phyloP scores from a whole-genome alignment of 2,329 filamentous ascomycete genomes.

The Penicillium concentricum region DNA sequence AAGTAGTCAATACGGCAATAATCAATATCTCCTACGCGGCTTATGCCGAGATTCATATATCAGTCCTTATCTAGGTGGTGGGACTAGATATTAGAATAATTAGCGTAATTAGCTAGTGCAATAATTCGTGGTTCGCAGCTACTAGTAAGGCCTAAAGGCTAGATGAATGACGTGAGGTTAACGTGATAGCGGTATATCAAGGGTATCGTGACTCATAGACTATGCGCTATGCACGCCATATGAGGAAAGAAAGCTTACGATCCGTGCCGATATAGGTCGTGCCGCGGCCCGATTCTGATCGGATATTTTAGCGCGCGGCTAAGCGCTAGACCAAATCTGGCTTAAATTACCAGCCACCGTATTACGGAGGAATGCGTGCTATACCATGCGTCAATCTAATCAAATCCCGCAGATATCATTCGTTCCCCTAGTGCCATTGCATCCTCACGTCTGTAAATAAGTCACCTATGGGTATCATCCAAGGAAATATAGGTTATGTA shows the following conservation, averaged over 20 bases:
- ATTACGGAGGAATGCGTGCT: no score
- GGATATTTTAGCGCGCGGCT: not conserved
- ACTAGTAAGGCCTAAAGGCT: not conserved
- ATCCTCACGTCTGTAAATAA: not conserved
- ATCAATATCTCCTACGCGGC: not conserved
- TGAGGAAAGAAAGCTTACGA: not conserved
- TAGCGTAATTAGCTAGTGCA: not conserved
- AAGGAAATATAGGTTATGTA: not conserved
- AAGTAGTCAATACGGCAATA: not conserved
- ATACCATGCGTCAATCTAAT: not conserved
- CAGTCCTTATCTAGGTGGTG: not conserved
- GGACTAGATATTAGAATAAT: not conserved
- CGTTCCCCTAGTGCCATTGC: not conserved
- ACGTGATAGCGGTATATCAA: not conserved
- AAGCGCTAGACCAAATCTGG: not conserved
- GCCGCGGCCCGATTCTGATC: not conserved
- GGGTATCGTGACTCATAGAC: not conserved
- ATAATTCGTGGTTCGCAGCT: not conserved
- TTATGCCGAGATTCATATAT: not conserved
- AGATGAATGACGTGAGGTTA: not conserved
- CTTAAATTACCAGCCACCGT: not conserved
- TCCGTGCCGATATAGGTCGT: not conserved
- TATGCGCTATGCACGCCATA: not conserved
- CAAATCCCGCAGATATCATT: not conserved
- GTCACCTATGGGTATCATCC: not conserved